These are phyloP conservation scores for Hymenoscyphus albidus DNA, from an alignment of 2,329 filamentous ascomycete species.

Conservation along the genomic window DNA sequence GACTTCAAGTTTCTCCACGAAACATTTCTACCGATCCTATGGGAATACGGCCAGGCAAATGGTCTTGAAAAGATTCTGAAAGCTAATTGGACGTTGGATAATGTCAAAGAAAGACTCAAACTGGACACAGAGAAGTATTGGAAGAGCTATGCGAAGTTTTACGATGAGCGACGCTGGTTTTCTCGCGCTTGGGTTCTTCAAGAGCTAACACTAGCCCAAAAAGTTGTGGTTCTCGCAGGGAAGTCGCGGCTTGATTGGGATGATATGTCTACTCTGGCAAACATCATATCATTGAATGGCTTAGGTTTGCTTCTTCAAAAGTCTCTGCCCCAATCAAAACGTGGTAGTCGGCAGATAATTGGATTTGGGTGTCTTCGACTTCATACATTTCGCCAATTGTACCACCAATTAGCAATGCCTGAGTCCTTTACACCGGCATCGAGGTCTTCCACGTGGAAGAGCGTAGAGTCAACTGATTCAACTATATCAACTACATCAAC, in stretches of 20 bases:
- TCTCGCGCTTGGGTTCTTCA: constrained; percentile 12
- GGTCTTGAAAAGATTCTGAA: constrained; percentile 7
- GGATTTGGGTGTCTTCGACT: constrained; percentile 12
- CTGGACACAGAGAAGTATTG: constrained; percentile 11
- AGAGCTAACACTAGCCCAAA: constrained; percentile 10
- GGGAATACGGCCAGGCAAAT: constrained; percentile 8
- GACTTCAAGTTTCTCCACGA: constrained; percentile 15
- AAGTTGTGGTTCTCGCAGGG: constrained; percentile 10
- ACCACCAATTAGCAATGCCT: constrained; percentile 3
- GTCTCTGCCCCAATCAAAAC: constrained; percentile 1
- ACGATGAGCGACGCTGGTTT: constrained; percentile 13
- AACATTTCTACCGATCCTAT: constrained; percentile 6
- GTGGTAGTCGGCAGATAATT: constrained; percentile 10
- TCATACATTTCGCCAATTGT: constrained; percentile 11
- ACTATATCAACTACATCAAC: background rate
- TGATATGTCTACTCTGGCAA: constrained; percentile 11
- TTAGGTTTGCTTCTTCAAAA: constrained; percentile 9
- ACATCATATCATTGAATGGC: constrained; percentile 12
- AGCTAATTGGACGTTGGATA: constrained; percentile 7
- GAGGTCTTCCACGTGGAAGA: constrained; percentile 6
- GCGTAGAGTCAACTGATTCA: constrained; percentile 1
- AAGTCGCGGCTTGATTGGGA: constrained; percentile 10
- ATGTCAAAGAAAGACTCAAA: constrained; percentile 6
- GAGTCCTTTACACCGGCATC: background rate
- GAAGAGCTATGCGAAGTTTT: constrained; percentile 11